phyloP scores from a whole-genome alignment of 495 filamentous ascomycete genomes.

The Trichoderma erinaceum region DNA sequence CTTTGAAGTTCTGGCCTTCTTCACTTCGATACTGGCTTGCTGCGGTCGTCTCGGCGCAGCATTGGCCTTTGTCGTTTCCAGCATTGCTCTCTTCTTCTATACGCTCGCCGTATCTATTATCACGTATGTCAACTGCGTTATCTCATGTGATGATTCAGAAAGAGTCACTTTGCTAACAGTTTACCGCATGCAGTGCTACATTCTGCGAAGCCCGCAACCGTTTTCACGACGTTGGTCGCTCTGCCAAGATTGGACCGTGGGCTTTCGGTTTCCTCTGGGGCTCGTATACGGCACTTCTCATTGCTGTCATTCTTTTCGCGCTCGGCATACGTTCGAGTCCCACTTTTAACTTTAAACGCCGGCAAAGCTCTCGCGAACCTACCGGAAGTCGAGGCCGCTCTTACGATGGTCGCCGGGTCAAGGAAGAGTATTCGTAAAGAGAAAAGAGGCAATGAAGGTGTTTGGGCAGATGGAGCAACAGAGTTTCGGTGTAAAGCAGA shows the following conservation, averaged over 20 bases:
- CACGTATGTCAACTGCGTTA: slow-evolving; percentile 39
- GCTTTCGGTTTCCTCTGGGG: slow-evolving; percentile 87
- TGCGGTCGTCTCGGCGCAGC: slow-evolving; percentile 43
- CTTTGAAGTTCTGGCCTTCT: slow-evolving; percentile 50
- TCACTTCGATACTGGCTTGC: slow-evolving; percentile 46
- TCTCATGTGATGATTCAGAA: slow-evolving; percentile 13
- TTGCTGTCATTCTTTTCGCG: slow-evolving; percentile 69
- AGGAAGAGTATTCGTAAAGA: slow-evolving; percentile 56
- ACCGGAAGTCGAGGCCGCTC: slow-evolving; percentile 36
- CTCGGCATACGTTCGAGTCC: slow-evolving; percentile 33
- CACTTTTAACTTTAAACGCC: neutral
- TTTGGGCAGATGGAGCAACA: too few relatives aligned
- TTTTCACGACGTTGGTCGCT: slow-evolving; percentile 53
- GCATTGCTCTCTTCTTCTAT: slow-evolving; percentile 39
- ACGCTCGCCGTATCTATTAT: slow-evolving; percentile 44
- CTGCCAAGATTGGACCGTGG: slow-evolving; percentile 59
- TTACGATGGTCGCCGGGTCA: slow-evolving; percentile 49
- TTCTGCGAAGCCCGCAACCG: slow-evolving; percentile 70
- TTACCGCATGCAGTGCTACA: slow-evolving; percentile 46
- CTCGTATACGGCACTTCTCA: slow-evolving; percentile 58
- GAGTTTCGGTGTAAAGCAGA: too few relatives aligned
- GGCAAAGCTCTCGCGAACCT: neutral
- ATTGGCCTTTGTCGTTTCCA: slow-evolving; percentile 34
- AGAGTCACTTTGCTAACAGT: slow-evolving; percentile 18
- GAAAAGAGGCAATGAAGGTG: neutral